These are phyloP conservation scores for Kondoa malvinella DNA, from an alignment of 768 basidiomycete genomes.

Conservation along the genomic window DNA sequence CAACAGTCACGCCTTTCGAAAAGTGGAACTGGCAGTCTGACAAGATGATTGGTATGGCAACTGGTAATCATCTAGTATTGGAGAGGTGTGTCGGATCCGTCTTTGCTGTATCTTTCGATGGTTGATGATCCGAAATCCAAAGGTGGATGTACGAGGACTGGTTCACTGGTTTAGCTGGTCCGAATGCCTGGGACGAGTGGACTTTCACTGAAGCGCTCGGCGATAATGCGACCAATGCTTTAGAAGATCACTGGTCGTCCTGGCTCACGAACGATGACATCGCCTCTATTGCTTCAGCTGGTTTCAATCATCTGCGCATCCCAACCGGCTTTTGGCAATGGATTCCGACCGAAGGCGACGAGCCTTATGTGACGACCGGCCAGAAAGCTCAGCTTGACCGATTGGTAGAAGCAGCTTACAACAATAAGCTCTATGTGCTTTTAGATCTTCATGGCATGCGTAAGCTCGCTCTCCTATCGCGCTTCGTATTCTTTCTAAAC, in stretches of 20 bases:
- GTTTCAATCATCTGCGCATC: slow-evolving; percentile 28
- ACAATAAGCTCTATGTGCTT: slow-evolving; percentile 25
- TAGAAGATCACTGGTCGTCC: slow-evolving; percentile 31
- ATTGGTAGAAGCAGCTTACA: slow-evolving; percentile 21
- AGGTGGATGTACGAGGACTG: slow-evolving; percentile 17
- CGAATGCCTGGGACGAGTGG: slow-evolving; percentile 19
- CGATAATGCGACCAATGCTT: slow-evolving; percentile 18
- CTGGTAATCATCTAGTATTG: too few relatives aligned
- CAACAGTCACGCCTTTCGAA: too few relatives aligned
- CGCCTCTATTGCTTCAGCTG: slow-evolving; percentile 10
- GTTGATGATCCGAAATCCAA: too few relatives aligned
- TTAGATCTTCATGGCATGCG: slow-evolving; percentile 11
- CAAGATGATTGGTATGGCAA: too few relatives aligned
- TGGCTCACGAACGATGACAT: slow-evolving; percentile 34
- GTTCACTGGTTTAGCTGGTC: slow-evolving; percentile 14
- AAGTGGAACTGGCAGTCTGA: too few relatives aligned
- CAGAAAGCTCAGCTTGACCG: slow-evolving; percentile 25
- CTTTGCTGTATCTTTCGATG: too few relatives aligned
- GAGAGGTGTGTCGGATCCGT: too few relatives aligned
- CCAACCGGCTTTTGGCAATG: slow-evolving; percentile 26
- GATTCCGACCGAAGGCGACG: slow-evolving; percentile 22
- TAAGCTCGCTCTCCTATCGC: background rate
- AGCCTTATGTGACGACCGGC: slow-evolving; percentile 22
- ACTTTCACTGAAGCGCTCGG: slow-evolving; percentile 12
- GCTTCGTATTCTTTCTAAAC: background rate